Percentiles rank a stretch among this genome's conserved stretches.
Conservation (phyloP, 1,139 yeast species). For the Groenewaldozyma sp. region DNA sequence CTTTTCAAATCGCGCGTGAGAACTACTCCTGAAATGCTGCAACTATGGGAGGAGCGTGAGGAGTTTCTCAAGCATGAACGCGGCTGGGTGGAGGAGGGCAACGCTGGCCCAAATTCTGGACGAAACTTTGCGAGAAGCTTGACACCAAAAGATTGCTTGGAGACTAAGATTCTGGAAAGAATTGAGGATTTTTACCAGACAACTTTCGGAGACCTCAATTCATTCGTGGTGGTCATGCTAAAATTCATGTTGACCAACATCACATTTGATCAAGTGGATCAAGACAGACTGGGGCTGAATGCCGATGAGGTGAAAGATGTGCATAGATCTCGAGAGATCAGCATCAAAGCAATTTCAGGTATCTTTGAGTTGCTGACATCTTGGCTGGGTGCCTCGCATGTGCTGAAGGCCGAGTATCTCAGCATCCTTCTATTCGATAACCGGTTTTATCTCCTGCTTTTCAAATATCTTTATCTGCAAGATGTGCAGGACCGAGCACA, state of each 20-base stretch:
- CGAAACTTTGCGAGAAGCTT: constrained; percentile 7
- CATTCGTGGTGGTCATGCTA: constrained; percentile 53
- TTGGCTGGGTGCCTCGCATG: constrained; percentile 77
- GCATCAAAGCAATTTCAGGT: constrained; percentile 53
- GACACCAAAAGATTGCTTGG: neutral
- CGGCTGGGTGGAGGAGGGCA: constrained; percentile 39
- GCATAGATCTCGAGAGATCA: constrained; percentile 47
- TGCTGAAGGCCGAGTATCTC: constrained; percentile 69
- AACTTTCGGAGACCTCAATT: constrained; percentile 47
- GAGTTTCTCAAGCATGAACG: constrained; percentile 68
- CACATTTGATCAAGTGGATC: constrained; percentile 18
- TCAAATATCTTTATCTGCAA: constrained; percentile 30
- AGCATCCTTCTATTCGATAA: constrained; percentile 68
- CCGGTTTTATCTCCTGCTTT: constrained; percentile 43
- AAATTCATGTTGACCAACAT: constrained; percentile 48
- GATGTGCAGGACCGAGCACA: constrained; percentile 22
- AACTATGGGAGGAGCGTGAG: constrained; percentile 64
- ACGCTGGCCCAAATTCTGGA: constrained; percentile 4
- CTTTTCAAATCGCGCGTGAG: constrained; percentile 54
- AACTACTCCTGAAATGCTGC: constrained; percentile 56
- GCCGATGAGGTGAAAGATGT: constrained; percentile 35
- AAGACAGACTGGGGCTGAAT: constrained; percentile 15
- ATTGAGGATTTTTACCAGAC: constrained; percentile 53
- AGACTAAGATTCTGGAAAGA: constrained; percentile 35
- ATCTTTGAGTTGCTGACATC: constrained; percentile 45